Evolutionary conservation across 2,329 filamentous ascomycete species (phyloP), one percentile per base, ranked within the genome.

Genomic region (Leptosphaerulina australis): DNA sequence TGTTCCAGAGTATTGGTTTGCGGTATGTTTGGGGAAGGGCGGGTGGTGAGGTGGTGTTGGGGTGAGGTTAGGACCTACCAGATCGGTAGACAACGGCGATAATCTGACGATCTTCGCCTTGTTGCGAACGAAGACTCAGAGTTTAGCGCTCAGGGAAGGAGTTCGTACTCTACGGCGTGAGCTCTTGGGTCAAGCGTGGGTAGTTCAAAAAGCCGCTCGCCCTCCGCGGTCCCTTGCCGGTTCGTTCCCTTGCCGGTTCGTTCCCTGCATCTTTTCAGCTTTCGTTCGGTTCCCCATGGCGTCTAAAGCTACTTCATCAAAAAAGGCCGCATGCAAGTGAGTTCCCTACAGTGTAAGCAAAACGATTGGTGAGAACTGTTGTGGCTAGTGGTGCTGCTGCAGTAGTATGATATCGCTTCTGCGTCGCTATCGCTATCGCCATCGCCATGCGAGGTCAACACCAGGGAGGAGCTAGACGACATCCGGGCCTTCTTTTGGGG

Each of bases 61-160:
- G 24, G 11, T 39, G 21, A 14, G 4, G 10, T 25, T 7, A 30
- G 28, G 17, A 40, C 17, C 44, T 40, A 35, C 31, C 45, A 26
- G 21, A 49, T 49, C 45, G 38, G 45, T 41, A 4, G 11, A 20
- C 38, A 49, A 43, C 45, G 45, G 45, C 45, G 45, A 49, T 22
- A 25, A 37, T 37, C 38, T 37, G 45, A 8, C 24, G 45, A 49
- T 49, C 45, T 31, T 37, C 38, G 21, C 44, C 21, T n/a, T 24
- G 6, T n/a, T 5, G 36, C 15, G 14, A 20, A 26, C 21, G 22
- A 8, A 12, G n/a, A n/a, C n/a, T n/a, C n/a, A n/a, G n/a, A n/a
- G n/a, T n/a, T n/a, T n/a, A 21, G 18, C 15, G 31, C 6, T 20
- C 31, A n/a, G 10, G 33, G 33, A 35, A 35, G 12, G 9, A 20